Base-by-base conservation (phyloP, 2,329 filamentous ascomycete genomes). In the Claviceps cyperi region DNA sequence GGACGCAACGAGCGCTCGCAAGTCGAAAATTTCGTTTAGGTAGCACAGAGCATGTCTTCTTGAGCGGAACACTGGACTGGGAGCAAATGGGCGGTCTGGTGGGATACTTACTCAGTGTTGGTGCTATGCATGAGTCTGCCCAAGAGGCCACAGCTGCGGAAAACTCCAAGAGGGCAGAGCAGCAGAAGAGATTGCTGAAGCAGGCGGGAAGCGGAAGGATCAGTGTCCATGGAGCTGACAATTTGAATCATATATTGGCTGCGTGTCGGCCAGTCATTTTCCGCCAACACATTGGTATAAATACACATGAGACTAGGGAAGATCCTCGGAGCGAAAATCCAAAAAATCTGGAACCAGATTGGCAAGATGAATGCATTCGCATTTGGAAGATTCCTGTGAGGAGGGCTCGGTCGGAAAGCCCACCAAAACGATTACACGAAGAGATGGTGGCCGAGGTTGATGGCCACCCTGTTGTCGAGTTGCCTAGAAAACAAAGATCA, bases 211-310 rank as follows among this genome's bases (percentile, higher is more conserved):
- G 60, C 24, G 58, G 62, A 14, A 67, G 65, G 17, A 60, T 89
- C 52, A 77, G 75, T n/a, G 71, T 97, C 13, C 85, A 94, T 62
- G 90, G 86, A 3, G 81, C 83, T 4, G 80, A 80, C 48, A 97
- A 97, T 62, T 66, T 97, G 50, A 77, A 81, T 44, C 84, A 96
- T 60, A 75, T 80, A 5, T 66, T 98, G 51, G 90, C 88, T n/a
- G 86, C 89, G 0, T 83, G 84, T 15, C 78, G 92, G 44, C 73
- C 82, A 35, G 95, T 95, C 65, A 80, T 97, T 47, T 91, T 96
- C 59, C 78, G 92, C 38, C 89, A 86, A 58, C 83, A 86, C 0
- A 75, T 94, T 62, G 83, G 84, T 0, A 67, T 96, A n/a, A 70
- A 69, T 35, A 74, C 83, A 1, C 73, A 79, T 54, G 92, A 98